Conservation (phyloP, 2,329 filamentous ascomycete species). For the Tetracladium maxilliforme region DNA sequence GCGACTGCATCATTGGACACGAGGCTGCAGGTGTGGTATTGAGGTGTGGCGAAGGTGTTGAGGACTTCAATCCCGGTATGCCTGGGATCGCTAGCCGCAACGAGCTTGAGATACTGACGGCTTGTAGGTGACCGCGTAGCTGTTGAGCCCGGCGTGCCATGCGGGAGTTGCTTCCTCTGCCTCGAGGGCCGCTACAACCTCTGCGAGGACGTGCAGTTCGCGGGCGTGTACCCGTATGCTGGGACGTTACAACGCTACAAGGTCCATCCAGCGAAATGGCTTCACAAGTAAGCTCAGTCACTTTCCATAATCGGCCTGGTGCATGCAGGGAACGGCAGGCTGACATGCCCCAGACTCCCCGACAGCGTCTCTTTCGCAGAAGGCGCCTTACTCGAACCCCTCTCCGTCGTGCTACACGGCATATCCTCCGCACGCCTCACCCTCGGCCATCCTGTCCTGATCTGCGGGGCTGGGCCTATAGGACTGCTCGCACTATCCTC, state of each 20-base stretch:
- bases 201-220: conserved; percentile 45
- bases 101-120: background rate
- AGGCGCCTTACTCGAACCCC: conserved; percentile 48
- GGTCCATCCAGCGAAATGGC: conserved; percentile 43
- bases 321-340: too few relatives aligned
- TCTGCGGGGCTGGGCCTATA: conserved; percentile 51
- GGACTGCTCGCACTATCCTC: conserved; percentile 42
- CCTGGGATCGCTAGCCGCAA: background rate
- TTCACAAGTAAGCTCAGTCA: conserved; percentile 20
- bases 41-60: conserved; percentile 37
- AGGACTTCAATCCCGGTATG: conserved; percentile 28
- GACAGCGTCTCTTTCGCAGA: conserved; percentile 39
- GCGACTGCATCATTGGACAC: conserved; percentile 51
- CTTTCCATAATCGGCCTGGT: background rate
- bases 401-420: conserved; percentile 48
- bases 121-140: conserved; percentile 44
- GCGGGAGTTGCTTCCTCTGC: conserved; percentile 43
- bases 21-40: conserved; percentile 48
- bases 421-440: conserved; percentile 34
- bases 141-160: conserved; percentile 51
- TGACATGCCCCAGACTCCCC: conserved; percentile 36
- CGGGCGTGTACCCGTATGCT: conserved; percentile 44
- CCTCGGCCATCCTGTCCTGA: conserved; percentile 36
- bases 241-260: conserved; percentile 48
- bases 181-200: conserved; percentile 46